A percentile compares a stretch with the other conserved stretches of the same genome.
These are phyloP conservation scores for Auricularia auricula-judae DNA, from an alignment of 768 basidiomycete genomes.

Conservation along the genomic window DNA sequence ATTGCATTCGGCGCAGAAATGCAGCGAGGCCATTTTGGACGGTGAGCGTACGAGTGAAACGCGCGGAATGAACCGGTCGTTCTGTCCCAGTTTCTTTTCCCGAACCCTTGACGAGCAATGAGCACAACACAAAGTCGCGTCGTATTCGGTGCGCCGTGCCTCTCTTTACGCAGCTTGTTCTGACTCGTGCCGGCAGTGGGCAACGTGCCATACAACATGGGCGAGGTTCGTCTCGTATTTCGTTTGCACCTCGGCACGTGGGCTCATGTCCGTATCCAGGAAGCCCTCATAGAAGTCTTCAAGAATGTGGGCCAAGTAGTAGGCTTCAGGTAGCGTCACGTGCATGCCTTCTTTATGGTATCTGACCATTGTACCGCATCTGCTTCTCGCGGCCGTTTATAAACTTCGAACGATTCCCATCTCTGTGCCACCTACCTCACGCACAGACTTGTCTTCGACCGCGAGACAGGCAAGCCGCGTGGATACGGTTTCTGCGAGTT, in stretches of 20 bases:
- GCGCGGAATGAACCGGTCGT: too few species aligned
- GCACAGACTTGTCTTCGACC: slow-evolving; percentile 71
- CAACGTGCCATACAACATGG: slow-evolving; percentile 87
- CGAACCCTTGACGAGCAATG: background rate
- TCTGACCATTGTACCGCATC: too few species aligned
- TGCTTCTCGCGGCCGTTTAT: too few species aligned
- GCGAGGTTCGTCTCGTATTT: slow-evolving; percentile 35
- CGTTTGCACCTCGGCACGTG: slow-evolving; percentile 4
- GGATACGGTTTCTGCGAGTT: slow-evolving; percentile 95
- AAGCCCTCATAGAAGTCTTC: slow-evolving; percentile 80
- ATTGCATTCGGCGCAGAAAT: slow-evolving; percentile 92
- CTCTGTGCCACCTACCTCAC: background rate
- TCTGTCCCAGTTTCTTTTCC: too few species aligned
- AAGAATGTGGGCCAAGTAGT: slow-evolving; percentile 81
- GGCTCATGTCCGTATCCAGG: slow-evolving; percentile 25
- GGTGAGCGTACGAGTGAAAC: background rate
- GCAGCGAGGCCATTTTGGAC: slow-evolving; percentile 50
- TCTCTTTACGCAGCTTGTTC: background rate
- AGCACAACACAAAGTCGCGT: slow-evolving; percentile 21
- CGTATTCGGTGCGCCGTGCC: slow-evolving; percentile 46
- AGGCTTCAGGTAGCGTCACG: slow-evolving; percentile 57
- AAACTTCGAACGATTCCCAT: too few species aligned
- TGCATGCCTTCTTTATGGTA: background rate
- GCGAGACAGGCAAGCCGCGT: slow-evolving; percentile 89
- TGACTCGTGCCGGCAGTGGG: slow-evolving; percentile 40